phyloP scores from a whole-genome alignment of 2,329 filamentous ascomycete genomes.

The Tolypocladium ophioglossoides region DNA sequence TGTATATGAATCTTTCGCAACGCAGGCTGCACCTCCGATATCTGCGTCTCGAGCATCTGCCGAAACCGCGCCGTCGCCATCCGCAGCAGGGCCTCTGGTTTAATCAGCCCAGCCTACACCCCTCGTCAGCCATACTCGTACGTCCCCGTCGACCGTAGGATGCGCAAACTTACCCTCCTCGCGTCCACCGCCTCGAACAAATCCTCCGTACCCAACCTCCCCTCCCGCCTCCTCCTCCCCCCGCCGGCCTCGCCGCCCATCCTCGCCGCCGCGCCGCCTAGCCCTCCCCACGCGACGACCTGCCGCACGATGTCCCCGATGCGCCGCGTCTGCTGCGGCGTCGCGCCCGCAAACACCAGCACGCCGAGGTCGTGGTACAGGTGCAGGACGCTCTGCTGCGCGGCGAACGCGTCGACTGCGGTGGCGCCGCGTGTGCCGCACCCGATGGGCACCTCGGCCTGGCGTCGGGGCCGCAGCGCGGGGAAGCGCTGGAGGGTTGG shows the following conservation, averaged over 20 bases:
- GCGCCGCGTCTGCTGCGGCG: constrained; percentile 7
- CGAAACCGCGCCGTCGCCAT: constrained; percentile 5
- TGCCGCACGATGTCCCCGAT: constrained; percentile 13
- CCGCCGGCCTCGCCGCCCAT: constrained; percentile 3
- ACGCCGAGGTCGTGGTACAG: constrained; percentile 22
- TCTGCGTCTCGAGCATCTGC: constrained; percentile 2
- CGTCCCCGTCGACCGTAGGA: not conserved
- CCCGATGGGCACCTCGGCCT: constrained; percentile 5
- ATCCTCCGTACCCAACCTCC: not conserved
- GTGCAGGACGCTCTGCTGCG: constrained; percentile 3
- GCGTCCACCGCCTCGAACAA: constrained; percentile 3
- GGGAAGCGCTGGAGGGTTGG: constrained; percentile 12
- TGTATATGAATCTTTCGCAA: constrained; percentile 1
- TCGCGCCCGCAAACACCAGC: constrained; percentile 17
- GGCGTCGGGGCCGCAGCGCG: constrained; percentile 9
- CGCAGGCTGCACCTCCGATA: not conserved
- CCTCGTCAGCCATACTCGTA: not conserved
- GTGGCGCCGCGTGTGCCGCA: not conserved
- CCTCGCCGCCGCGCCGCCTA: constrained; percentile 2
- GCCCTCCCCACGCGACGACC: constrained; percentile 7
- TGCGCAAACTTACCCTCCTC: constrained; percentile 3
- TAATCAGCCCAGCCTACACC: constrained; percentile 4
- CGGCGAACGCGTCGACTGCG: not conserved
- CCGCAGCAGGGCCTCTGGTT: constrained; percentile 3
- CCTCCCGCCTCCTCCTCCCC: constrained; percentile 1